A percentile compares a stretch with the other conserved stretches of the same genome.
Conservation (phyloP, 768 basidiomycete species). For the Lactifluus rugatus region DNA sequence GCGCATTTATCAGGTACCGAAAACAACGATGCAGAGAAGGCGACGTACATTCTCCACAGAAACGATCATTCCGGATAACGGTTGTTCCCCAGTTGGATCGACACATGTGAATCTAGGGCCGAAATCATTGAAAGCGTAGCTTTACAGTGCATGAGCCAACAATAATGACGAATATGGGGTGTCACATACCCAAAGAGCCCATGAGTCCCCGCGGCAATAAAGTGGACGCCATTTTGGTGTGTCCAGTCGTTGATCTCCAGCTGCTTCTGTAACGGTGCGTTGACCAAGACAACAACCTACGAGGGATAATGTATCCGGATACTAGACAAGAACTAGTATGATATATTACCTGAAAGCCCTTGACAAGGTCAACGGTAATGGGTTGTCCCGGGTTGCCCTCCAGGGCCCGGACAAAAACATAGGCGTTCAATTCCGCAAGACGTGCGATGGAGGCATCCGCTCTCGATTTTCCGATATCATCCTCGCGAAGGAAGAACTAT, state of each 20-base stretch:
- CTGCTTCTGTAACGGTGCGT: constrained; percentile 67
- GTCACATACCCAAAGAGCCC: constrained; percentile 82
- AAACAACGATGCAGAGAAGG: neutral
- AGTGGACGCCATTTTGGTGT: constrained; percentile 78
- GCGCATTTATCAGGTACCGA: constrained; percentile 2
- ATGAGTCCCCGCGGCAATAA: constrained; percentile 83
- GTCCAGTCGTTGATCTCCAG: constrained; percentile 96
- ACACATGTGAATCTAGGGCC: constrained; percentile 91
- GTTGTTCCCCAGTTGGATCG: constrained; percentile 96
- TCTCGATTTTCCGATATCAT: constrained; percentile 81
- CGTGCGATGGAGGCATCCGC: constrained; percentile 82
- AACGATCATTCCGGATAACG: constrained; percentile 90
- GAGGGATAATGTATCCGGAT: neutral
- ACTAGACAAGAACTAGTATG: neutral
- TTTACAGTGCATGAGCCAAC: constrained; percentile 26
- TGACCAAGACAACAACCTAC: constrained; percentile 85
- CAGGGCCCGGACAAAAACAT: constrained; percentile 88
- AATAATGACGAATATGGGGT: neutral
- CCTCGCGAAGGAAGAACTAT: constrained; percentile 88
- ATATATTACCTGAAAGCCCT: constrained; percentile 72
- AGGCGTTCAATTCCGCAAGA: constrained; percentile 88
- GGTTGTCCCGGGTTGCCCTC: constrained; percentile 67
- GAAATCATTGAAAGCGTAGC: constrained; percentile 94
- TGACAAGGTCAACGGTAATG: constrained; percentile 70
- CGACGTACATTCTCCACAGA: constrained; percentile 69